Evolutionary conservation across 305 asterid genomes (phyloP).

Genomic region (Fraxinus dipetala): DNA sequence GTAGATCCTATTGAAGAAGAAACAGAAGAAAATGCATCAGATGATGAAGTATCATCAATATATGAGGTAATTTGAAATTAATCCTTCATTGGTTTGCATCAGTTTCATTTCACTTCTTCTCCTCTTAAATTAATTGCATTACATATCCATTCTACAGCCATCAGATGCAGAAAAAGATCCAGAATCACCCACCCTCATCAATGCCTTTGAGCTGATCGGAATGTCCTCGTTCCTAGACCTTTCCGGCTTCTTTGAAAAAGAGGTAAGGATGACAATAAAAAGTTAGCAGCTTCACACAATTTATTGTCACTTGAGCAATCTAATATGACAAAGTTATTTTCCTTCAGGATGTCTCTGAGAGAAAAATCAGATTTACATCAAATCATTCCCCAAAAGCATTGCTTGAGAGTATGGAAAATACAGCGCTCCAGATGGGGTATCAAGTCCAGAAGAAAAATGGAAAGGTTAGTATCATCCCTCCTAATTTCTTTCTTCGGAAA

Average conservation of each 20-base stretch:
- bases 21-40: constrained; percentile 41
- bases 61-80: constrained; percentile 41
- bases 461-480: constrained; percentile 50
- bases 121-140: constrained; percentile 13
- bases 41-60: constrained; percentile 45
- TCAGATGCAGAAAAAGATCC: constrained; percentile 55
- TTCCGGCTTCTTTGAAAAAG: constrained; percentile 93
- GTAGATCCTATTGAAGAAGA: constrained; percentile 49
- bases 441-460: constrained; percentile 74
- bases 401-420: constrained; percentile 66
- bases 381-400: constrained; percentile 68
- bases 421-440: constrained; percentile 63
- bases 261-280: constrained; percentile 42
- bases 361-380: constrained; percentile 85
- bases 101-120: constrained; percentile 2
- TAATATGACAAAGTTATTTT: neutral
- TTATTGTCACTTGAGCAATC: neutral
- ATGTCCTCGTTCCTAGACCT: constrained; percentile 93
- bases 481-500: neutral
- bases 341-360: constrained; percentile 76
- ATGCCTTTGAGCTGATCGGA: constrained; percentile 92
- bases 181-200: constrained; percentile 55
- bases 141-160: constrained; percentile 33
- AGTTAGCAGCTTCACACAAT: constrained; percentile 2
- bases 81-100: neutral